Conservation (phyloP, 2,329 filamentous ascomycete species). For the Xylaria sp. region DNA sequence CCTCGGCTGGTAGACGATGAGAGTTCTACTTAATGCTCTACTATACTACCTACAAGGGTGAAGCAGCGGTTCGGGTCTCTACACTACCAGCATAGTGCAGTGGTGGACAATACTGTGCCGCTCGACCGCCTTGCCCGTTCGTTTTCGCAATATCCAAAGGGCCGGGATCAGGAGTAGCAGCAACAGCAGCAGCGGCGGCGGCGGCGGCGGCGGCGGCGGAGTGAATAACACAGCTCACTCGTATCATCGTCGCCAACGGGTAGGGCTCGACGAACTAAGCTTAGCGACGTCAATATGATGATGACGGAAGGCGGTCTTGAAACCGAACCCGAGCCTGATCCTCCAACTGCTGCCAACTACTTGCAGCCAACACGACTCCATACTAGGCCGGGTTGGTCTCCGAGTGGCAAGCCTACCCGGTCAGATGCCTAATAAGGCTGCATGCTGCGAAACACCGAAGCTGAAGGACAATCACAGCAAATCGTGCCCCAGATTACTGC, state of each 20-base stretch:
- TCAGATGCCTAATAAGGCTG: slow-evolving; percentile 33
- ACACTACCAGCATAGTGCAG: too few species aligned
- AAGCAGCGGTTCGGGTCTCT: slow-evolving; percentile 1
- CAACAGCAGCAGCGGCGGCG: not conserved
- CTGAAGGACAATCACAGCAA: slow-evolving; percentile 26
- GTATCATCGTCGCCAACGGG: slow-evolving; percentile 21
- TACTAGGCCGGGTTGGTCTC: slow-evolving; percentile 29
- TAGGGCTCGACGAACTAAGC: slow-evolving; percentile 6
- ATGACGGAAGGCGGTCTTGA: slow-evolving; percentile 22
- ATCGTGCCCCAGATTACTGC: not conserved
- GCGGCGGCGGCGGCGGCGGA: not conserved
- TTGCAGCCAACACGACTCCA: slow-evolving; percentile 31
- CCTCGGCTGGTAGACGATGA: not conserved
- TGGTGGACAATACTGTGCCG: slow-evolving; percentile 16
- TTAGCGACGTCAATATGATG: slow-evolving; percentile 28
- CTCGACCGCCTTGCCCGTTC: slow-evolving; percentile 19
- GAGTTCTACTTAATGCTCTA: not conserved
- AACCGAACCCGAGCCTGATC: not conserved
- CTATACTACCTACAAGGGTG: slow-evolving; percentile 17
- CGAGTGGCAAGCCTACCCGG: slow-evolving; percentile 30
- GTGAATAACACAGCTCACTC: slow-evolving; percentile 26
- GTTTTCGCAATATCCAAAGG: slow-evolving; percentile 14
- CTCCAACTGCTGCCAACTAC: slow-evolving; percentile 16
- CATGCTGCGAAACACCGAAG: slow-evolving; percentile 32
- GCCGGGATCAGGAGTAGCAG: slow-evolving; percentile 7